Conservation (phyloP, 1,284 basidiomycete species). For the Microbotryomycetes sp. region DNA sequence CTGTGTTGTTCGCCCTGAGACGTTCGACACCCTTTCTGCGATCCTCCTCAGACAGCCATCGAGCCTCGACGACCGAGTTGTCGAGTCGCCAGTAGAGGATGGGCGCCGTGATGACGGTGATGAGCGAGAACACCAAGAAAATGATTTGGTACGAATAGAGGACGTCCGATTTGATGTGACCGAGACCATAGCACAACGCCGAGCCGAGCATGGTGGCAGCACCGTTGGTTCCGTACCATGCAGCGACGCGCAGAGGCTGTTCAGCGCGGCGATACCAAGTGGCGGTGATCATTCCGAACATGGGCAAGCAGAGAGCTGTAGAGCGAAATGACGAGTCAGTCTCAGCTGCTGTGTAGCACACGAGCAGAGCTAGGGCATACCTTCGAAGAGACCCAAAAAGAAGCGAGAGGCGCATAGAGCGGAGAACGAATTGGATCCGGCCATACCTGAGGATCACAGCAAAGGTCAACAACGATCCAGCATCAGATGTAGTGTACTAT, state of each 20-base stretch:
- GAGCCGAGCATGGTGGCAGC: constrained; percentile 28
- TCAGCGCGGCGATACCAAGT: constrained; percentile 29
- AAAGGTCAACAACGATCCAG: no score
- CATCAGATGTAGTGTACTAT: no score
- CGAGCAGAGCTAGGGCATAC: not conserved
- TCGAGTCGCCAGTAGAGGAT: constrained; percentile 36
- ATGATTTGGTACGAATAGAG: constrained; percentile 43
- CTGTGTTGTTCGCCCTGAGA: constrained; percentile 45
- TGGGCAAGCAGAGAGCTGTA: constrained; percentile 22
- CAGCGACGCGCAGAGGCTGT: constrained; percentile 29
- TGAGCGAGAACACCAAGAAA: constrained; percentile 42
- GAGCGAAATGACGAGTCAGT: no score
- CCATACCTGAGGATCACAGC: constrained; percentile 30
- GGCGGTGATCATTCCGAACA: constrained; percentile 27
- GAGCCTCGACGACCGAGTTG: constrained; percentile 40
- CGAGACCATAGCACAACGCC: constrained; percentile 19
- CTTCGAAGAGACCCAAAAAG: constrained; percentile 31
- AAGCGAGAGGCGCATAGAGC: constrained; percentile 25
- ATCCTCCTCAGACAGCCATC: constrained; percentile 43
- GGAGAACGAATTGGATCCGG: constrained; percentile 18
- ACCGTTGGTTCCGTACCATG: constrained; percentile 23
- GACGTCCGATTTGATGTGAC: constrained; percentile 30
- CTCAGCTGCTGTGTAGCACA: not conserved
- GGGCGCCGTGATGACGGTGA: constrained; percentile 43
- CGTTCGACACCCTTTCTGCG: constrained; percentile 44